Evolutionary conservation across 495 filamentous ascomycete species (phyloP), one percentile per base, ranked within the genome.

Genomic region (Aspergillus ellipticus): DNA sequence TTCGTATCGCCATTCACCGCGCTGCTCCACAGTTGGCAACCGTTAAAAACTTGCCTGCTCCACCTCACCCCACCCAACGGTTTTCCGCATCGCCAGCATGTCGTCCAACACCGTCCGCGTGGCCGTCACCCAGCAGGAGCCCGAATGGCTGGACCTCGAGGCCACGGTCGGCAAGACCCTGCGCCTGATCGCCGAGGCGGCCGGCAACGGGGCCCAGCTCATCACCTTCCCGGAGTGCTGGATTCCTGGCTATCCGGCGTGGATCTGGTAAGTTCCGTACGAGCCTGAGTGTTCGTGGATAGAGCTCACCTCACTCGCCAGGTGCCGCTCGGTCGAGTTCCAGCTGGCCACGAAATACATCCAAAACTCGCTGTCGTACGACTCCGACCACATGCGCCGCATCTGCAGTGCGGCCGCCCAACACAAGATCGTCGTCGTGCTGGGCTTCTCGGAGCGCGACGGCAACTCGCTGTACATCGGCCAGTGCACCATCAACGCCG

Each of bases 211-310:
- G 0, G 82, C 79, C 0, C 61, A 74, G 55, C 62, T 87, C 24
- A 66, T 84, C 16, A 68, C 76, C 4, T 85, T 86, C 56, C 74
- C 81, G 2, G 81, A 86, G 61, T 70, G 67, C 41, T 85, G 74
- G 74, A 69, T 84, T 22, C 74, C 79, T 0, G 82, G 83, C 11
- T 85, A 83, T 63, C 82, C 82, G 8, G 63, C 55, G 0, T 84
- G 80, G 81, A 80, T 85, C 19, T 87, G 82, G 81, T 84, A 67
- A 55, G 66, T 52, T 24, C 29, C 35, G 47, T 41, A n/a, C n/a
- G n/a, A n/a, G 11, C 19, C 45, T 26, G n/a, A 24, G 16, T 21
- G 2, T 7, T 2, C 16, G 19, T n/a, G n/a, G n/a, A n/a, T n/a
- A n/a, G 15, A 2, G 6, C 11, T 13, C 4, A 11, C 16, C 31